These are phyloP conservation scores for Zopfia rhizophila DNA, from an alignment of 2,329 filamentous ascomycete species.

Conservation along the genomic window DNA sequence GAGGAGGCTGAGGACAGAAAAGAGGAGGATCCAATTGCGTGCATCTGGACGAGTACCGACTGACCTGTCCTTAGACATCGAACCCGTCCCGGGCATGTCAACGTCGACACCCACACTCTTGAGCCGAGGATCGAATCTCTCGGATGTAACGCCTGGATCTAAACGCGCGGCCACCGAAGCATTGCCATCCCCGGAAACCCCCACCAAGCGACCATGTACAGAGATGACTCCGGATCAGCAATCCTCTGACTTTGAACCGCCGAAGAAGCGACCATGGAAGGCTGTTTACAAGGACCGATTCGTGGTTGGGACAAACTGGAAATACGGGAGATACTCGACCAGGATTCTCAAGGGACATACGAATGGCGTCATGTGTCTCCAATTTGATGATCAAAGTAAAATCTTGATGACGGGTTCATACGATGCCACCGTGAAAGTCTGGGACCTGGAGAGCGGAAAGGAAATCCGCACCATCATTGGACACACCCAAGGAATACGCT, in stretches of 20 bases:
- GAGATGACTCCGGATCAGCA: conserved; percentile 41
- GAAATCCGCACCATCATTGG: conserved; percentile 86
- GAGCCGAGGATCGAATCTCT: conserved; percentile 20
- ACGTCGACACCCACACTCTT: conserved; percentile 20
- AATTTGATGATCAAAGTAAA: conserved; percentile 89
- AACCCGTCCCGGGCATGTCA: conserved; percentile 56
- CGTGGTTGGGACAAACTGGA: conserved; percentile 97
- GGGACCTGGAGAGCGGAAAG: conserved; percentile 89
- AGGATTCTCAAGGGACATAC: conserved; percentile 86
- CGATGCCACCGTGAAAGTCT: conserved; percentile 93
- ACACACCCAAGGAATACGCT: conserved; percentile 84
- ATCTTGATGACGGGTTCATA: conserved; percentile 95
- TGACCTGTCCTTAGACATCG: conserved; percentile 63
- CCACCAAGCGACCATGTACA: conserved; percentile 49
- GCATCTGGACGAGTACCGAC: conserved; percentile 69
- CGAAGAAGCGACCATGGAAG: conserved; percentile 80
- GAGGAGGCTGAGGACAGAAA: conserved; percentile 87
- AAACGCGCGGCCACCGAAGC: conserved; percentile 45
- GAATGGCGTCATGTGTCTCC: conserved; percentile 84
- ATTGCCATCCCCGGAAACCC: conserved; percentile 32
- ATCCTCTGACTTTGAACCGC: conserved; percentile 62
- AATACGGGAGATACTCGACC: conserved; percentile 87
- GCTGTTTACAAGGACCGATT: conserved; percentile 96
- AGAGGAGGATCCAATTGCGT: conserved; percentile 80
- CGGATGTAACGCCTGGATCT: conserved; percentile 27